Evolutionary conservation across 225 moss, liverwort and hornwort genomes (phyloP).

Genomic region (Asterella californica): DNA sequence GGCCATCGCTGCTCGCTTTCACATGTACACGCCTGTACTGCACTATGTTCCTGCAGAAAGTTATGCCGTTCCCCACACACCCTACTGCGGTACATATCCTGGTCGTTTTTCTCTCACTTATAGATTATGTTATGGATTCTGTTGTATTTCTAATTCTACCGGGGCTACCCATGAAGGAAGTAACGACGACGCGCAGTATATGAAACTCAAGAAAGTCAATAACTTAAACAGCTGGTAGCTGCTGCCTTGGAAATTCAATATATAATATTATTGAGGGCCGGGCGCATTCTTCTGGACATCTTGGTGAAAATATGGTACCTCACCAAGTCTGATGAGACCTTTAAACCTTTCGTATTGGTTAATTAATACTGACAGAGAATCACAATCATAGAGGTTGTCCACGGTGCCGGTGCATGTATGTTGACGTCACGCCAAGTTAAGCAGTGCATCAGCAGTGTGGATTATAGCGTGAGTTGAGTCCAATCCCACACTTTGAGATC

Average conservation of each 20-base stretch:
- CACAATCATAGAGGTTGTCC: not conserved
- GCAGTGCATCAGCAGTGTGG: not conserved
- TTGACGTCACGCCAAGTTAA: not conserved
- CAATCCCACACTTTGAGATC: not conserved
- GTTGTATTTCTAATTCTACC: not conserved
- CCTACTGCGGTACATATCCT: not conserved
- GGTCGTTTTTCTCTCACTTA: not conserved
- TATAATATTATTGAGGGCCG: no score
- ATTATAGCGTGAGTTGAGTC: not conserved
- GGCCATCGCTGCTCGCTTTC: not conserved
- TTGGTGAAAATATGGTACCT: no score
- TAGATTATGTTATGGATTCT: not conserved
- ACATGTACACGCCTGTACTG: slow-evolving; percentile 4
- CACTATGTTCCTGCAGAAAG: slow-evolving; percentile 5
- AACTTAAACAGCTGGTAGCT: no score
- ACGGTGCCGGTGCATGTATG: not conserved
- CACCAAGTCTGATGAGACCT: no score
- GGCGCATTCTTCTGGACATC: no score
- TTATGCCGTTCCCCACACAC: not conserved
- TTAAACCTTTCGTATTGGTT: no score
- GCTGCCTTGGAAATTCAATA: no score
- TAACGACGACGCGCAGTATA: no score
- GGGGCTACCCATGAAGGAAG: not conserved
- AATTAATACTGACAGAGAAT: not conserved
- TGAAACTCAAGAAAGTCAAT: no score